phyloP scores from a whole-genome alignment of 352 stramenopile species.

The Globisporangium takayamanum region DNA sequence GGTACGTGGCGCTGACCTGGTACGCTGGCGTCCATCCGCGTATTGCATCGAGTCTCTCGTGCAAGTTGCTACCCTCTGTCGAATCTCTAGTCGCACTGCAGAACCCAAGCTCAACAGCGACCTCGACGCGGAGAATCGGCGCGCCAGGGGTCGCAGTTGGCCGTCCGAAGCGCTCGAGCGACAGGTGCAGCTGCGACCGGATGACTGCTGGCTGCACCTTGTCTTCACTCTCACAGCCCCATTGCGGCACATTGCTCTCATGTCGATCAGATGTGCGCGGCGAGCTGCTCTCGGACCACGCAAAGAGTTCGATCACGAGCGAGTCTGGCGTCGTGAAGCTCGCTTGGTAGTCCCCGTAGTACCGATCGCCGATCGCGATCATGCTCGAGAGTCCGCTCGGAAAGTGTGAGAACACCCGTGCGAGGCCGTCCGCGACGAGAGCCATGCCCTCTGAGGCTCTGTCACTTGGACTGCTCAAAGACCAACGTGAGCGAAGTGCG shows the following conservation, averaged over 20 bases:
- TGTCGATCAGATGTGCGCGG: not conserved
- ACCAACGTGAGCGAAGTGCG: slow-evolving; percentile 8
- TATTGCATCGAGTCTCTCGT: not conserved
- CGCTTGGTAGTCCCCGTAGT: slow-evolving; percentile 11
- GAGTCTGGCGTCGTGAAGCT: slow-evolving; percentile 6
- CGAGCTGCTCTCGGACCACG: slow-evolving; percentile 2
- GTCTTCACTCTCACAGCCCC: not conserved
- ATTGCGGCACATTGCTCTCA: not conserved
- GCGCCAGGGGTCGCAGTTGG: not conserved
- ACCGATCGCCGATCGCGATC: slow-evolving; percentile 3
- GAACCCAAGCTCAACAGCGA: slow-evolving; percentile 1
- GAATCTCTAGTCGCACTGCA: not conserved
- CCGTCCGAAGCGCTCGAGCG: slow-evolving; percentile 8
- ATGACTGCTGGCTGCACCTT: slow-evolving; percentile 2
- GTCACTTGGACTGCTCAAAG: not conserved
- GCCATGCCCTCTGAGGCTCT: not conserved
- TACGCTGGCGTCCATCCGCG: slow-evolving; percentile 4
- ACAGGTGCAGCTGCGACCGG: slow-evolving; percentile 5
- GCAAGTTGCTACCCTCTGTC: not conserved
- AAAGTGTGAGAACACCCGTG: slow-evolving; percentile 11
- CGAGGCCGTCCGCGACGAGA: slow-evolving; percentile 5
- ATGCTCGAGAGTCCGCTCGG: slow-evolving; percentile 13
- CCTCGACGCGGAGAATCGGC: slow-evolving; percentile 2
- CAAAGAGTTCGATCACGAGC: slow-evolving; percentile 9
- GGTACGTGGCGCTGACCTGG: slow-evolving; percentile 3